Percentiles rank a stretch among this genome's conserved stretches.
phyloP scores from a whole-genome alignment of 2,329 filamentous ascomycete species.

The Paraphaeosphaeria sporulosa region DNA sequence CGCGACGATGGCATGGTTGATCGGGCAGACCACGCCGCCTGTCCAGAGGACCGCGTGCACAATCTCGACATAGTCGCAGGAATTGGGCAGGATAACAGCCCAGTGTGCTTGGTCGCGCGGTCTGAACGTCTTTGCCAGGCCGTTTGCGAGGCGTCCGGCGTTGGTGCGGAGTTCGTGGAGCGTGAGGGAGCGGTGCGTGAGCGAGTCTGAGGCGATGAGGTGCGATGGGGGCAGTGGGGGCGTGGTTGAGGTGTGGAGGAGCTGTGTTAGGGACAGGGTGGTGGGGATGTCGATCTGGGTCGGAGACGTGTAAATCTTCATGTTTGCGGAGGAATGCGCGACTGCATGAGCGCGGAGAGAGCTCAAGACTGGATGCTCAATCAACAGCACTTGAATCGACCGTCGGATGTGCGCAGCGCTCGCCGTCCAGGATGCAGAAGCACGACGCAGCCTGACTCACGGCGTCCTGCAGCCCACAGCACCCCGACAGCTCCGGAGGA shows the following conservation, averaged over 20 bases:
- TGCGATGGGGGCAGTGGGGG: conserved; percentile 52
- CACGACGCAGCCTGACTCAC: not conserved
- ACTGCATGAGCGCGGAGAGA: not conserved
- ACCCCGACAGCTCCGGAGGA: not conserved
- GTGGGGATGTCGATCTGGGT: conserved; percentile 40
- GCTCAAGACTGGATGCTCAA: not conserved
- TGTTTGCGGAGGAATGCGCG: conserved; percentile 3
- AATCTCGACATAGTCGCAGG: conserved; percentile 55
- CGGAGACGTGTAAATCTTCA: conserved; percentile 25
- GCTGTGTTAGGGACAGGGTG: conserved; percentile 54
- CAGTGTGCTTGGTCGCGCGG: conserved; percentile 51
- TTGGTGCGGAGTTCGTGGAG: conserved; percentile 53
- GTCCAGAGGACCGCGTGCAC: conserved; percentile 50
- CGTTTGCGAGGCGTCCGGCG: conserved; percentile 53
- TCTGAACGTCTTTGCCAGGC: conserved; percentile 42
- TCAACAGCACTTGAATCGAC: not conserved
- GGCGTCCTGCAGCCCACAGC: not conserved
- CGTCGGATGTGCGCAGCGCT: not conserved
- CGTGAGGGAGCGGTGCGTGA: conserved; percentile 57
- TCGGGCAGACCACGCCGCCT: conserved; percentile 36
- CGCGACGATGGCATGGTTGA: conserved; percentile 33
- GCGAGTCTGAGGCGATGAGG: conserved; percentile 53
- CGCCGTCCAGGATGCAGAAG: not conserved
- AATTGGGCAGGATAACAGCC: conserved; percentile 56
- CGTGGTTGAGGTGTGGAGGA: conserved; percentile 49